A percentile compares a stretch with the other conserved stretches of the same genome.
These are phyloP conservation scores for Phoma sp. DNA, from an alignment of 2,329 filamentous ascomycete genomes.

Conservation along the genomic window DNA sequence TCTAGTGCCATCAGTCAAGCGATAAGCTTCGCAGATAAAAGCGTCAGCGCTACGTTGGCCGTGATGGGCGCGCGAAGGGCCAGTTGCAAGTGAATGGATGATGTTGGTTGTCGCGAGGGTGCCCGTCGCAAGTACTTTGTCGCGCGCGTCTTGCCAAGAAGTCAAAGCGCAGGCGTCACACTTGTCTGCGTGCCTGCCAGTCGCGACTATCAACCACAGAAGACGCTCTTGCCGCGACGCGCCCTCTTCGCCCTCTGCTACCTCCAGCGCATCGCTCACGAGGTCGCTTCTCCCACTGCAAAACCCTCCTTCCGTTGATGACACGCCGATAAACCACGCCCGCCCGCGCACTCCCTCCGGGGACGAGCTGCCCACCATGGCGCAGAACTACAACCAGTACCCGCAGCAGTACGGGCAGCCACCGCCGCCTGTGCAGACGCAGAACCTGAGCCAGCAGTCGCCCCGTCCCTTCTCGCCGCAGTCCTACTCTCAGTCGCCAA, in stretches of 20 bases:
- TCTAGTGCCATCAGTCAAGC: slow-evolving; percentile 16
- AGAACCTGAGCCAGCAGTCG: slow-evolving; percentile 50
- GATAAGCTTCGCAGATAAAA: background rate
- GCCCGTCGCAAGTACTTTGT: slow-evolving; percentile 29
- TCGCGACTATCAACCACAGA: slow-evolving; percentile 17
- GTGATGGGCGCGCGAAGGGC: slow-evolving; percentile 1
- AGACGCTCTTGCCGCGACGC: slow-evolving; percentile 25
- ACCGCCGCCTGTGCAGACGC: slow-evolving; percentile 44
- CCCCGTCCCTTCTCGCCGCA: slow-evolving; percentile 49
- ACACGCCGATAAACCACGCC: slow-evolving; percentile 15
- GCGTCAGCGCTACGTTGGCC: background rate
- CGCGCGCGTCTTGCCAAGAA: slow-evolving; percentile 34
- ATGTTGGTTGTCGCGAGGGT: background rate
- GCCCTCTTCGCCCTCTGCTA: slow-evolving; percentile 17
- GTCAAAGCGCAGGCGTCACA: slow-evolving; percentile 31
- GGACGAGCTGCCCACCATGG: slow-evolving; percentile 40
- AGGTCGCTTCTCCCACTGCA: slow-evolving; percentile 1
- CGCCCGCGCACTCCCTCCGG: slow-evolving; percentile 33
- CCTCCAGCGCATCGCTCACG: slow-evolving; percentile 13
- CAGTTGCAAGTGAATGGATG: background rate
- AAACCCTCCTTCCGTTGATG: slow-evolving; percentile 9
- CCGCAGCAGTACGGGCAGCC: slow-evolving; percentile 34
- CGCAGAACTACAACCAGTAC: slow-evolving; percentile 36
- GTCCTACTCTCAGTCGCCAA: slow-evolving; percentile 57
- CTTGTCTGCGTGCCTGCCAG: slow-evolving; percentile 19